phyloP scores from a whole-genome alignment of 768 basidiomycete species.

The Lentinula edodes region DNA sequence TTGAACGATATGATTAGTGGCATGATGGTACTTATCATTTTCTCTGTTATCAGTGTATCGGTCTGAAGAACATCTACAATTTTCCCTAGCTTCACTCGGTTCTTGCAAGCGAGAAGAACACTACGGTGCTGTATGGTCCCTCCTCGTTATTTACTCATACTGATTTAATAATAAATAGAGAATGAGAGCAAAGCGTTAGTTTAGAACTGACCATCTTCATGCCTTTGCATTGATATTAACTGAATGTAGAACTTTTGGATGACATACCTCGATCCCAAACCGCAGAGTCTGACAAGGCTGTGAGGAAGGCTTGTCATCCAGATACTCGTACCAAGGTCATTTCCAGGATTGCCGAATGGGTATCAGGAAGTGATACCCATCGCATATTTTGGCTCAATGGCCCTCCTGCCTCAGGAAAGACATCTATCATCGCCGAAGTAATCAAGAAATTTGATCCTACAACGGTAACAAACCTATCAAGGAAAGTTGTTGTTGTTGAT shows the following conservation, averaged over 20 bases:
- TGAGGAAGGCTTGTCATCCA: background rate
- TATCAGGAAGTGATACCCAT: background rate
- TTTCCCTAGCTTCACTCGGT: background rate
- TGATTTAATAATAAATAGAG: no score
- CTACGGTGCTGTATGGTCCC: background rate
- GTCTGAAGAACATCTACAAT: background rate
- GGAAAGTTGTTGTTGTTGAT: background rate
- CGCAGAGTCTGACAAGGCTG: background rate
- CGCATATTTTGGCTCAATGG: background rate
- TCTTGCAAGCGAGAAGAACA: background rate
- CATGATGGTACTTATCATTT: background rate
- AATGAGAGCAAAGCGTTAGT: no score
- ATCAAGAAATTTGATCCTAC: background rate
- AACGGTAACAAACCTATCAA: background rate
- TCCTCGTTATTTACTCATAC: no score
- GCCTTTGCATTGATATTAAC: no score
- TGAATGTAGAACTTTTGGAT: background rate
- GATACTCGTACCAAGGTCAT: constrained; percentile 9
- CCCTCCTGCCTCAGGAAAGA: background rate
- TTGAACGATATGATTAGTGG: background rate
- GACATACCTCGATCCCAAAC: background rate
- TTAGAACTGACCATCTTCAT: no score
- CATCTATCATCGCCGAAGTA: background rate
- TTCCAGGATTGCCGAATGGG: no score
- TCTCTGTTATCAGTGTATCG: background rate